Conservation (phyloP, 176 grass and related monocot genomes). For the Rhynchospora tenuis region DNA sequence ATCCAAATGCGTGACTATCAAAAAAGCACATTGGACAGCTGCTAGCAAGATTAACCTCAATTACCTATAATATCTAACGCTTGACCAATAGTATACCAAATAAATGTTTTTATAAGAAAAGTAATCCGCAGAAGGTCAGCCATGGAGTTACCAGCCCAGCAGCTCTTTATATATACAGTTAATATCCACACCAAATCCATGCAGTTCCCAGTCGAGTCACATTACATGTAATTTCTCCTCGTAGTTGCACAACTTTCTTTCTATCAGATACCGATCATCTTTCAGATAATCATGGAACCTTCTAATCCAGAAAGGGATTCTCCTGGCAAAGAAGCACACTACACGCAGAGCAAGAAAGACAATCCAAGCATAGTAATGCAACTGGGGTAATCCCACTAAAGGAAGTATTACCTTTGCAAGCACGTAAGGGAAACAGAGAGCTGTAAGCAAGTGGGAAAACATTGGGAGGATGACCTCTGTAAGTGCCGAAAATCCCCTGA, state of each 20-base stretch:
- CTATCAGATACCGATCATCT: background rate
- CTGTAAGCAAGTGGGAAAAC: background rate
- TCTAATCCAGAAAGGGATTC: background rate
- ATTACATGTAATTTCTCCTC: too few relatives aligned
- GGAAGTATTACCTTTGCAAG: background rate
- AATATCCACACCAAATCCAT: too few relatives aligned
- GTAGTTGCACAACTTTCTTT: background rate
- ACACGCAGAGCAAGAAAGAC: background rate
- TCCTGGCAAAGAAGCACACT: background rate
- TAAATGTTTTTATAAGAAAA: too few relatives aligned
- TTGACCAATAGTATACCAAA: too few relatives aligned
- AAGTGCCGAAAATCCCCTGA: background rate
- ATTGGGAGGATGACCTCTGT: background rate
- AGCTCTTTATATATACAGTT: too few relatives aligned
- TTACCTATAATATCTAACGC: too few relatives aligned
- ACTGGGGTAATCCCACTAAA: background rate
- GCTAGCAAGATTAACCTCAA: too few relatives aligned
- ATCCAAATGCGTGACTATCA: too few relatives aligned
- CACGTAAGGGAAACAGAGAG: background rate
- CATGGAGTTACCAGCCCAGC: too few relatives aligned
- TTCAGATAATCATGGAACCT: background rate
- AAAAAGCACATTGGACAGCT: too few relatives aligned
- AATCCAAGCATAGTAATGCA: background rate
- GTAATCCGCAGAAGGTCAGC: too few relatives aligned
- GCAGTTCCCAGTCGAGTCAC: too few relatives aligned